These are phyloP conservation scores for Xylaria sp. DNA, from an alignment of 2,329 filamentous ascomycete species.

Conservation along the genomic window DNA sequence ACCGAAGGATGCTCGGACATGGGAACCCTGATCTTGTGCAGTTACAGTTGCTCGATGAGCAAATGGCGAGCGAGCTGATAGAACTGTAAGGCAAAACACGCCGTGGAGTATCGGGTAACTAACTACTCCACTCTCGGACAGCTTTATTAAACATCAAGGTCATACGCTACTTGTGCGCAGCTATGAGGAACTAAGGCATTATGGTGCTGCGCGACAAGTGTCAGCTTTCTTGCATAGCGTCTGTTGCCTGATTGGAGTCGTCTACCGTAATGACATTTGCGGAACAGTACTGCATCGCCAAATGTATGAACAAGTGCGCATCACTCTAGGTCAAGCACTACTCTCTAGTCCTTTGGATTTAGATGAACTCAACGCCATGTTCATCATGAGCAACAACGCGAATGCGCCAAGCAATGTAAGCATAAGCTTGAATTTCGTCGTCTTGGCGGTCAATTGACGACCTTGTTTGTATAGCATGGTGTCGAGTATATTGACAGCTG, in stretches of 20 bases:
- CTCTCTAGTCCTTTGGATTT: constrained; percentile 54
- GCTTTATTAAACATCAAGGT: constrained; percentile 48
- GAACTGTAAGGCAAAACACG: constrained; percentile 44
- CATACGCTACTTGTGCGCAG: constrained; percentile 47
- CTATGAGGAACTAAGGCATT: constrained; percentile 43
- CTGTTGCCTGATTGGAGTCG: constrained; percentile 54
- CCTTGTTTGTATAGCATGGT: constrained; percentile 42
- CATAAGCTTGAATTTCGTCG: not conserved
- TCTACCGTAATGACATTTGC: constrained; percentile 49
- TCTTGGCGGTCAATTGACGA: not conserved
- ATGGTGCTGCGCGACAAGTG: constrained; percentile 51
- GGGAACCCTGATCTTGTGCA: constrained; percentile 48
- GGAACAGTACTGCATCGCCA: constrained; percentile 50
- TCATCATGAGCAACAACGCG: constrained; percentile 54
- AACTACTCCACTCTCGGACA: constrained; percentile 18
- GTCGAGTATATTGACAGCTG: constrained; percentile 57
- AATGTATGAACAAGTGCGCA: constrained; percentile 54
- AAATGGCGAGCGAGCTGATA: constrained; percentile 47
- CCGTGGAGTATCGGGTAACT: not conserved
- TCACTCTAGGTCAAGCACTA: constrained; percentile 54
- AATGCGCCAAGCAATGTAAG: constrained; percentile 48
- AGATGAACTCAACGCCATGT: constrained; percentile 55
- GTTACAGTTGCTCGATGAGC: constrained; percentile 48
- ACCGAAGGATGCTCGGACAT: constrained; percentile 45
- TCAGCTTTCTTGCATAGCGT: constrained; percentile 56